Conservation (phyloP, 2,329 filamentous ascomycete species). For the Paecilomyces dactylethromorphus region DNA sequence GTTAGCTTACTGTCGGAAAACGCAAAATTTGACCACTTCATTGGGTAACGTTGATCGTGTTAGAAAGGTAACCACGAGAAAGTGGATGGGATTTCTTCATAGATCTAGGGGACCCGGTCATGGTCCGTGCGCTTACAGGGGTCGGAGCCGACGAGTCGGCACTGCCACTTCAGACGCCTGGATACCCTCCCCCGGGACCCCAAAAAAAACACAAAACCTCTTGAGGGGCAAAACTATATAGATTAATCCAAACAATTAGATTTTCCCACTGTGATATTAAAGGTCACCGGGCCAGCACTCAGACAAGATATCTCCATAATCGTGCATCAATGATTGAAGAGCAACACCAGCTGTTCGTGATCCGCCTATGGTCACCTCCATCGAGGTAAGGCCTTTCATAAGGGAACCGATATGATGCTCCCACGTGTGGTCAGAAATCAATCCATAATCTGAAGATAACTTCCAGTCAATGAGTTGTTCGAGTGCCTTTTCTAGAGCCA, state of each 20-base stretch:
- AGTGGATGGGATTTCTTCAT: neutral
- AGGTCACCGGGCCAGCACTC: neutral
- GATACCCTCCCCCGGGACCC: neutral
- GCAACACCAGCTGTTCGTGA: conserved; percentile 9
- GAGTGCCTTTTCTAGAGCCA: neutral
- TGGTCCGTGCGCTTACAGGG: neutral
- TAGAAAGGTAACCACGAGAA: too few species aligned
- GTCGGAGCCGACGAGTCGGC: neutral
- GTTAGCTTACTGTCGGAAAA: too few species aligned
- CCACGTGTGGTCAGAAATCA: neutral
- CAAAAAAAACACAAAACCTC: neutral
- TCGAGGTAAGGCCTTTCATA: conserved; percentile 15
- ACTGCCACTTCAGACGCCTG: too few species aligned
- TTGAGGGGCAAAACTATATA: neutral
- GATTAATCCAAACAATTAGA: too few species aligned
- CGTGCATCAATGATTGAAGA: conserved; percentile 7
- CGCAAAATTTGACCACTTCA: too few species aligned
- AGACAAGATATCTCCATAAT: conserved; percentile 4
- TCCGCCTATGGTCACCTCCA: conserved; percentile 16
- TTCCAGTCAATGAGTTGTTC: neutral
- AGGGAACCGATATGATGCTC: conserved; percentile 10
- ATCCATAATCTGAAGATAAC: neutral
- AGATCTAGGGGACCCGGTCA: neutral
- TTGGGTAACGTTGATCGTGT: too few species aligned
- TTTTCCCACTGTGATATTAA: neutral